Conservation (phyloP, 1,139 yeast genomes). For the Geotrichum aggregatum region DNA sequence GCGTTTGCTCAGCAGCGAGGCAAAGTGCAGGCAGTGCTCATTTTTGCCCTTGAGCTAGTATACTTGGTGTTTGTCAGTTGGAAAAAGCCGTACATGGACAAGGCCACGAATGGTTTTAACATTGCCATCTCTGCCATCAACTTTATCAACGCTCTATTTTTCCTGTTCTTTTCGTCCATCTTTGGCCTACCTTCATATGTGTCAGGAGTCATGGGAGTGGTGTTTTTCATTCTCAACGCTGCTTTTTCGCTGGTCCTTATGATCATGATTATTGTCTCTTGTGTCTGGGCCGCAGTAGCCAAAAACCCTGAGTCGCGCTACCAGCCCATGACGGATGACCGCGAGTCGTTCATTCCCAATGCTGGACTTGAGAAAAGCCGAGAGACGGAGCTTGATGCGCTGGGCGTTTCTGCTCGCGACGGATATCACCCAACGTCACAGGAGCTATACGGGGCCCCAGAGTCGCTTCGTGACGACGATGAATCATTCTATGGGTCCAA, state of each 20-base stretch:
- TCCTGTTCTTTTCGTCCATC: constrained; percentile 79
- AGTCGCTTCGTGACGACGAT: constrained; percentile 9
- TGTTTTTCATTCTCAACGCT: constrained; percentile 84
- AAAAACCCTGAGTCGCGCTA: constrained; percentile 94
- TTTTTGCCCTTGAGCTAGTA: constrained; percentile 67
- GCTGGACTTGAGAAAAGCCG: constrained; percentile 41
- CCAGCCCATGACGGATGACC: constrained; percentile 95
- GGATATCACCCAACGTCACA: constrained; percentile 25
- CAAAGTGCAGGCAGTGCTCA: constrained; percentile 70
- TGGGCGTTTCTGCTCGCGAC: constrained; percentile 85
- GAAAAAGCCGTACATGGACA: constrained; percentile 86
- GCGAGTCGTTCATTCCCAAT: constrained; percentile 77
- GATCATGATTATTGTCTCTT: constrained; percentile 80
- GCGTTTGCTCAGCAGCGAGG: constrained; percentile 82
- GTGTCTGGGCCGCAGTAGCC: constrained; percentile 75
- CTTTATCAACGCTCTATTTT: constrained; percentile 76
- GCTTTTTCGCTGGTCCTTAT: constrained; percentile 77
- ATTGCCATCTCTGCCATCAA: constrained; percentile 77
- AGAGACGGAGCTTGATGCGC: constrained; percentile 71
- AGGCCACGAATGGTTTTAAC: constrained; percentile 86
- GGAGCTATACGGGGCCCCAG: constrained; percentile 8
- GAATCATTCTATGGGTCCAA: not conserved
- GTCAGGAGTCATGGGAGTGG: constrained; percentile 86
- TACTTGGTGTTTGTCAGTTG: constrained; percentile 61
- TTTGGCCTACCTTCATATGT: constrained; percentile 83